A percentile compares a stretch with the other conserved stretches of the same genome.
Conservation (phyloP, 441 rosid species). For the Hypseocharis bilobata region DNA sequence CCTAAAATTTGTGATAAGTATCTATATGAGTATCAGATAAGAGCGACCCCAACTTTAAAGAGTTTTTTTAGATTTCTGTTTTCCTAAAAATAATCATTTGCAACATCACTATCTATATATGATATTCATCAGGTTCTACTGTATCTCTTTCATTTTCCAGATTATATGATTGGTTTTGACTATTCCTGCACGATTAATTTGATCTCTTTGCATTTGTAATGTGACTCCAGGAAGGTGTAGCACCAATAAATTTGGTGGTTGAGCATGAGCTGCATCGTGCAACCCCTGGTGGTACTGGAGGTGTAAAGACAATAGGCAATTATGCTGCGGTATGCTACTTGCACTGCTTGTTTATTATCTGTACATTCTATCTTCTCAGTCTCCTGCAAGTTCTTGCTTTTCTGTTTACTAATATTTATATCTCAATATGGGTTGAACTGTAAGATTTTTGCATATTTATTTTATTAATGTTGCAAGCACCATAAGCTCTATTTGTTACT, state of each 20-base stretch:
- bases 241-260: slow-evolving; percentile 51
- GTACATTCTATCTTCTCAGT: neutral
- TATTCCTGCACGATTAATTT: neutral
- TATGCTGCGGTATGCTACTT: slow-evolving; percentile 54
- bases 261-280: slow-evolving; percentile 62
- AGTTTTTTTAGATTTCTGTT: too few species aligned
- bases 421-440: too few species aligned
- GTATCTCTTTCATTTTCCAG: neutral
- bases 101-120: neutral
- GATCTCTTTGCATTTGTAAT: slow-evolving; percentile 3
- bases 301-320: slow-evolving; percentile 64
- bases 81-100: neutral
- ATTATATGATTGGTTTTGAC: neutral
- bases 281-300: slow-evolving; percentile 71
- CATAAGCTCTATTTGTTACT: neutral
- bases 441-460: neutral
- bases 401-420: neutral
- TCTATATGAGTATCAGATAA: neutral
- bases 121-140: neutral
- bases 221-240: slow-evolving; percentile 54
- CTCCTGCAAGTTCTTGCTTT: neutral
- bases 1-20: neutral
- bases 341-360: slow-evolving; percentile 6
- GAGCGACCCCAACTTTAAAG: neutral
- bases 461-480: neutral